Evolutionary conservation across 1,139 yeast species (phyloP).

Genomic region (Pichia sp.): DNA sequence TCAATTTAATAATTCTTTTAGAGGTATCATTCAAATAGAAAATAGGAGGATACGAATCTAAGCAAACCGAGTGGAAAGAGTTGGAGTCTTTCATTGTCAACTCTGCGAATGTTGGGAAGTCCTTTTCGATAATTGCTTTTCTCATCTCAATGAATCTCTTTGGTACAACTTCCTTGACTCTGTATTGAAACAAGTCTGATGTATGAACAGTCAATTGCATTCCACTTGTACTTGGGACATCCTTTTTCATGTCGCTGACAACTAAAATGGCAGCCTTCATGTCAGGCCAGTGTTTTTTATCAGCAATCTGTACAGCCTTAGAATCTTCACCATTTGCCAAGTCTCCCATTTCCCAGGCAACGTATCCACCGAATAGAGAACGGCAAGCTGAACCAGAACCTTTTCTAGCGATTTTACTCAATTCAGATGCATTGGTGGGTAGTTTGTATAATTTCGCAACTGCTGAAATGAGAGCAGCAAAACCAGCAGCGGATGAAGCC

Average conservation of each 20-base stretch:
- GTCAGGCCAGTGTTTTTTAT: conserved; percentile 81
- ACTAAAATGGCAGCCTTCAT: conserved; percentile 91
- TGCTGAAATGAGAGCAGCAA: conserved; percentile 89
- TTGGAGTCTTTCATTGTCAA: conserved; percentile 95
- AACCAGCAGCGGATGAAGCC: conserved; percentile 97
- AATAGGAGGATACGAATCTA: conserved; percentile 93
- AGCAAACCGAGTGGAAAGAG: conserved; percentile 94
- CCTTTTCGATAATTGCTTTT: conserved; percentile 60
- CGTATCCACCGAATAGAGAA: conserved; percentile 94
- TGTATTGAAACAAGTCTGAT: conserved; percentile 75
- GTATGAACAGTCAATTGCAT: conserved; percentile 94
- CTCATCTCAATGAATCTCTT: conserved; percentile 78
- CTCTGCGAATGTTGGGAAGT: conserved; percentile 77
- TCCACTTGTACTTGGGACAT: conserved; percentile 90
- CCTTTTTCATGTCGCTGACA: conserved; percentile 89
- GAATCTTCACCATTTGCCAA: conserved; percentile 76
- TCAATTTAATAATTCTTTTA: conserved; percentile 73
- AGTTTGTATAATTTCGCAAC: conserved; percentile 77
- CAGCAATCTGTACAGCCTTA: conserved; percentile 86
- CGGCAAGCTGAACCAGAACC: conserved; percentile 99
- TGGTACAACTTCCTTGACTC: conserved; percentile 81
- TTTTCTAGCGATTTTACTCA: conserved; percentile 90
- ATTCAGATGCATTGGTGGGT: conserved; percentile 75
- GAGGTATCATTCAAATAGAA: conserved; percentile 96
- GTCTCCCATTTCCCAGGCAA: conserved; percentile 97